Percentiles rank a stretch among this genome's conserved stretches.
Conservation (phyloP, 169 alveolate genomes). For the Plasmodium cynomolgi region DNA sequence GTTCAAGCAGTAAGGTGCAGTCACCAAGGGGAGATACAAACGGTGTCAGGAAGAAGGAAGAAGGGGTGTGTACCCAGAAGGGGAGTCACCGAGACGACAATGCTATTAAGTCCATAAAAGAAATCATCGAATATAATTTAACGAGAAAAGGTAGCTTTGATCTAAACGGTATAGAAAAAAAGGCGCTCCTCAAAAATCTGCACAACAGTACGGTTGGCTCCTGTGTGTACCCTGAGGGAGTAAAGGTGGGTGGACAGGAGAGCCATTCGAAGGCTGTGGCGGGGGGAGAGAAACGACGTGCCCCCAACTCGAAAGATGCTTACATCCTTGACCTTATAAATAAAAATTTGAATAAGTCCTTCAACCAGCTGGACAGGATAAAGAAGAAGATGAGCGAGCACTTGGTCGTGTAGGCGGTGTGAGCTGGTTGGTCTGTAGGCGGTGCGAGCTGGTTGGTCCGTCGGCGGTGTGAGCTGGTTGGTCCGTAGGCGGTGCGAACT, state of each 20-base stretch:
- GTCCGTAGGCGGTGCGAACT: neutral
- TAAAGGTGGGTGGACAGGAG: neutral
- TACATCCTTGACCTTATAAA: slow-evolving; percentile 41
- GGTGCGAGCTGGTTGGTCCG: neutral
- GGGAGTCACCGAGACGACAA: neutral
- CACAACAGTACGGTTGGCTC: neutral
- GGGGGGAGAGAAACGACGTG: neutral
- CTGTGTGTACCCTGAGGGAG: neutral
- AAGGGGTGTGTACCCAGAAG: neutral
- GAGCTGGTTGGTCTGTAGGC: neutral
- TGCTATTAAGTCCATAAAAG: slow-evolving; percentile 21
- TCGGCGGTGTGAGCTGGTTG: neutral
- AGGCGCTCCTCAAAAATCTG: neutral
- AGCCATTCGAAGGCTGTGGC: neutral
- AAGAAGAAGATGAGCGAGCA: slow-evolving; percentile 36
- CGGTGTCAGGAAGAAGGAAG: neutral
- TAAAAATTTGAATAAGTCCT: slow-evolving; percentile 46
- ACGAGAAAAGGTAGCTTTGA: neutral
- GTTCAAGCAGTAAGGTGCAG: neutral
- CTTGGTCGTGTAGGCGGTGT: neutral
- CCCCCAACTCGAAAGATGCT: neutral
- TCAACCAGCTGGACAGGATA: slow-evolving; percentile 24
- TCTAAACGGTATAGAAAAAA: slow-evolving; percentile 10
- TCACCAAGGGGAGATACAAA: neutral
- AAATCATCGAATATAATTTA: slow-evolving; percentile 24